phyloP scores from a whole-genome alignment of 2,329 filamentous ascomycete genomes.

The Septoria petroselini region DNA sequence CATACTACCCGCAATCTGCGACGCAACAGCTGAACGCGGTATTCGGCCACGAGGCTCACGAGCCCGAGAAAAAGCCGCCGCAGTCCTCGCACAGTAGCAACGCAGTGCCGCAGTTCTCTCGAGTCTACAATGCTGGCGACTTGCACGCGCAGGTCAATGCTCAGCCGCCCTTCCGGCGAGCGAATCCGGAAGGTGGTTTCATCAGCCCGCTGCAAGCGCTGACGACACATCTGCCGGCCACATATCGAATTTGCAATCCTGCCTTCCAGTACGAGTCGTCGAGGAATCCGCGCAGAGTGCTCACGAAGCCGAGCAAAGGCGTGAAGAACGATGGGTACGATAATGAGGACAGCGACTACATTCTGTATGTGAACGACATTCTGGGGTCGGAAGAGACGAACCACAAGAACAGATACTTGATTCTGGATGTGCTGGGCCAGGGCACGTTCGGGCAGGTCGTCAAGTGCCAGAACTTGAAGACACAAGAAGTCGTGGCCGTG shows the following conservation, averaged over 20 bases:
- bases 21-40: constrained; percentile 69
- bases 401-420: constrained; percentile 98
- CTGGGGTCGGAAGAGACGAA: constrained; percentile 95
- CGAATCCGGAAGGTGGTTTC: constrained; percentile 94
- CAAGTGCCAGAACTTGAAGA: constrained; percentile 97
- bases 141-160: constrained; percentile 77
- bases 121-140: constrained; percentile 68
- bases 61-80: constrained; percentile 50
- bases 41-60: constrained; percentile 50
- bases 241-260: constrained; percentile 97
- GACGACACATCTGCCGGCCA: constrained; percentile 86
- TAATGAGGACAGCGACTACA: constrained; percentile 98
- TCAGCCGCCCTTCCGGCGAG: constrained; percentile 86
- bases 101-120: constrained; percentile 82
- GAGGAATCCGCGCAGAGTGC: constrained; percentile 86
- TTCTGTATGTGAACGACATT: constrained; percentile 98
- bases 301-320: constrained; percentile 98
- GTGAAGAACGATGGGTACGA: constrained; percentile 98
- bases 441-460: constrained; percentile 98
- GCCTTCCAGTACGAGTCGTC: constrained; percentile 99
- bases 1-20: constrained; percentile 66
- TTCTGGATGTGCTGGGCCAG: constrained; percentile 93
- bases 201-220: constrained; percentile 96
- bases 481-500: constrained; percentile 95
- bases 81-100: constrained; percentile 38